These are phyloP conservation scores for Drechmeria coniospora DNA, from an alignment of 2,329 filamentous ascomycete genomes.

Conservation along the genomic window DNA sequence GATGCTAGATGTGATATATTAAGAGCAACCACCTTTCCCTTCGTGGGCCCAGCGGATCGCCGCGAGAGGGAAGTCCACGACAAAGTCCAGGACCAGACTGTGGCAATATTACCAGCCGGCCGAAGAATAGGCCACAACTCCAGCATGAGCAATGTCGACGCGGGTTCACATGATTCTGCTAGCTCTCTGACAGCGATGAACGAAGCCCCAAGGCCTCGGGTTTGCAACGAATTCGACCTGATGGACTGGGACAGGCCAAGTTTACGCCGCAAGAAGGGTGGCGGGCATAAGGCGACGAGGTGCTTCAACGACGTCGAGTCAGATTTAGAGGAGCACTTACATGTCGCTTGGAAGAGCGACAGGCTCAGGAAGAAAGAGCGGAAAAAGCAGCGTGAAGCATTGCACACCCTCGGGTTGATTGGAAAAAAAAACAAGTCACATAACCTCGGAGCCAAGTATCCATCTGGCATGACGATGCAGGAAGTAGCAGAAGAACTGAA, in stretches of 20 bases:
- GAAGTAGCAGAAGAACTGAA: constrained; percentile 60
- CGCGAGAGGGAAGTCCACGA: not conserved
- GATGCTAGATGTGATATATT: no score
- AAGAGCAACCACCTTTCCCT: no score
- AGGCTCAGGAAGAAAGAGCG: constrained; percentile 54
- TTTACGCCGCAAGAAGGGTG: constrained; percentile 44
- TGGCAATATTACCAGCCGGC: no score
- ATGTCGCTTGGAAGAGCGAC: constrained; percentile 49
- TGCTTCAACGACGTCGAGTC: constrained; percentile 44
- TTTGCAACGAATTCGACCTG: constrained; percentile 59
- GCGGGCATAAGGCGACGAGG: constrained; percentile 40
- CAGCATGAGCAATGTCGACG: not conserved
- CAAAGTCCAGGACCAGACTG: no score
- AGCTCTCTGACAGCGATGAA: not conserved
- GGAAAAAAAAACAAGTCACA: constrained; percentile 40
- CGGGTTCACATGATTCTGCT: not conserved
- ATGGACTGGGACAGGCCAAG: constrained; percentile 70
- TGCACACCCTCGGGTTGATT: constrained; percentile 50
- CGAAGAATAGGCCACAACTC: no score
- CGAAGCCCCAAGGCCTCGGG: constrained; percentile 2
- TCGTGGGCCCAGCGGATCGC: no score
- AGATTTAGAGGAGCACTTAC: constrained; percentile 47
- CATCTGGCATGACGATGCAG: constrained; percentile 52
- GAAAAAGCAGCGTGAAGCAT: constrained; percentile 54
- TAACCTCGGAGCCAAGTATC: constrained; percentile 56